Evolutionary conservation across 2,329 filamentous ascomycete genomes (phyloP), one percentile per base, ranked within the genome.

Genomic region (Beauveria australis): DNA sequence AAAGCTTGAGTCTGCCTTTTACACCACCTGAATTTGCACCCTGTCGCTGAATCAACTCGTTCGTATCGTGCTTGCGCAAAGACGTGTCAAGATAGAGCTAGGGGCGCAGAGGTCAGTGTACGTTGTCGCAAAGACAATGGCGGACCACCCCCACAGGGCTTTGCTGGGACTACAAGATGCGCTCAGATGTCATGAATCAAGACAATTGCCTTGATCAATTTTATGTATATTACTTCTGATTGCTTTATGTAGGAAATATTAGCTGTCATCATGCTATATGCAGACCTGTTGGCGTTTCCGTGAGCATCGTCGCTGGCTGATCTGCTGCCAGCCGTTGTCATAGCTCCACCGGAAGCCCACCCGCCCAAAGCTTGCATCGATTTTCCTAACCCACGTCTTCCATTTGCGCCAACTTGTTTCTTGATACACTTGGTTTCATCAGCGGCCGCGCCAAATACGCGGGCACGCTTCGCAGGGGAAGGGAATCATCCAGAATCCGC

Each of bases 271-370:
- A 37, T 37, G 33, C 12, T 41, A 24, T 14, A 24, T 14, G 4
- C 14, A 22, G 10, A 24, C 22, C n/a, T 24, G 16, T 7, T 28
- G 37, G 22, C 18, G 43, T n/a, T 9, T 19, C 24, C 24, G 24
- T 19, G 52, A 43, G 19, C 19, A 49, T 53, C n/a, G 49, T 12
- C 14, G 37, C 16, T 30, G 48, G 18, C 9, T 37, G 48, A 33
- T 12, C 18, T 33, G 28, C 28, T 30, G 33, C n/a, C 19, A 8
- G 44, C n/a, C 5, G 53, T 19, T 19, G 33, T 16, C 30, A 19
- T 14, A 37, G 58, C 58, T 60, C 49, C 58, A 60, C 58, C n/a
- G 12, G 33, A 33, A 43, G 37, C 22, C 49, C 57, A 30, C 24
- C 53, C 19, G 16, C 30, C 43, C 33, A 51, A 60, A 48, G 44